Base-by-base conservation (phyloP, 441 rosid species). In the Populus hybrid region DNA sequence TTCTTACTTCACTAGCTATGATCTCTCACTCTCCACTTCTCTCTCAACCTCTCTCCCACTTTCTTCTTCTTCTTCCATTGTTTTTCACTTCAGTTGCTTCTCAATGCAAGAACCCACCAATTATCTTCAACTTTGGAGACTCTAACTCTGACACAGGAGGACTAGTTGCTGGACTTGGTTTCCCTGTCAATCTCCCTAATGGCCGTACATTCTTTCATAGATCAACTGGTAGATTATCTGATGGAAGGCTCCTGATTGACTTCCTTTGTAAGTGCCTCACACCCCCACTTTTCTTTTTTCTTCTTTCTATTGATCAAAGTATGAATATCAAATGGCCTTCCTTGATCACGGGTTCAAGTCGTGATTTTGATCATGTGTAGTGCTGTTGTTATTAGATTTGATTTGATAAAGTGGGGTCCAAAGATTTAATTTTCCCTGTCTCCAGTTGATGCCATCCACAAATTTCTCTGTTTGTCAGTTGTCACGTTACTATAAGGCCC, bases 121-220 rank as follows among this genome's bases (percentile, higher is more conserved):
- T 92, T 64, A 88, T 94, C 82, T 94, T 92, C 94, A 90, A 86
- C 88, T 92, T 91, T 45, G 98, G 97, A 6, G 94, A 94, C 79
- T 94, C 97, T 3, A 92, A 92, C 88, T 91, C 97, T 38, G 97
- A 92, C 87, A 91, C 97, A 2, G 98, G 98, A 23, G 94, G 90
- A 10, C 95, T 94, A n/a, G 65, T 64, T 20, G 91, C 94, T 18
- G 98, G 94, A 20, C 93, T 91, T 31, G 97, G 98, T 10, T 92
- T 91, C 77, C 76, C 88, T 29, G 86, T 92, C 73, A 83, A 81
- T 74, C 82, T 74, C 18, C 98, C 98, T 2, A 83, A 94, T 67
- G 95, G 94, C 76, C 90, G 95, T 11, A 67, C 85, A 9, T 94
- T 87, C 82, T 94, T 92, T 78, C 85, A 78, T 72, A 77, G 86